phyloP scores from a whole-genome alignment of 148 eudicot species.

The Vaccinium myrtillus region DNA sequence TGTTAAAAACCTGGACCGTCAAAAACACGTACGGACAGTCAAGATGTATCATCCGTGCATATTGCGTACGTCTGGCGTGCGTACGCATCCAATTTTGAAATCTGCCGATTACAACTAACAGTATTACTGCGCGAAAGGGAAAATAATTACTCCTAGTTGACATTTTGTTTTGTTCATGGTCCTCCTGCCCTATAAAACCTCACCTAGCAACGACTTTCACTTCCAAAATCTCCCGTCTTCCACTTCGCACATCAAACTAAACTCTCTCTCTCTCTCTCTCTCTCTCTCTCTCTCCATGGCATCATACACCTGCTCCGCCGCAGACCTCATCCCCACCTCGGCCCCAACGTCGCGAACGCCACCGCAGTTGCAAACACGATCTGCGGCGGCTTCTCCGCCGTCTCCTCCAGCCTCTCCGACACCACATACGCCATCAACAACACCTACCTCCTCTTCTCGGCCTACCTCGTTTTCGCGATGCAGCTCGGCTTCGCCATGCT shows the following conservation, averaged over 20 bases:
- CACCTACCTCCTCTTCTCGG: conserved; percentile 52
- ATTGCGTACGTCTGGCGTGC: too few relatives aligned
- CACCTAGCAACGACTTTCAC: background rate
- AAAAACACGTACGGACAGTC: too few relatives aligned
- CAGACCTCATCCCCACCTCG: conserved; percentile 33
- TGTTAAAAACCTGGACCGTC: too few relatives aligned
- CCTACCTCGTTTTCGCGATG: conserved; percentile 56
- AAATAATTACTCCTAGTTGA: too few relatives aligned
- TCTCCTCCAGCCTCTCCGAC: conserved; percentile 30
- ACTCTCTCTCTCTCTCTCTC: background rate
- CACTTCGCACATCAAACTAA: background rate
- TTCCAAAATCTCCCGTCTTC: background rate
- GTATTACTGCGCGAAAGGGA: too few relatives aligned
- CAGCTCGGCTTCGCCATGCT: conserved; percentile 64
- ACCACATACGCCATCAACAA: conserved; percentile 43
- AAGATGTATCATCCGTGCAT: too few relatives aligned
- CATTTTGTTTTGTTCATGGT: background rate
- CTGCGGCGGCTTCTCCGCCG: conserved; percentile 15
- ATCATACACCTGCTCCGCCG: conserved; percentile 21
- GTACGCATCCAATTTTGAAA: too few relatives aligned
- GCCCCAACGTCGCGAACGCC: conserved; percentile 27
- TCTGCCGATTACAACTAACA: too few relatives aligned
- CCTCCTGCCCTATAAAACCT: background rate
- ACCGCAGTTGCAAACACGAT: conserved; percentile 31
- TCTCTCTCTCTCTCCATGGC: background rate